phyloP scores from a whole-genome alignment of 208 protist genomes.

The Sergeia podlipaevii region DNA sequence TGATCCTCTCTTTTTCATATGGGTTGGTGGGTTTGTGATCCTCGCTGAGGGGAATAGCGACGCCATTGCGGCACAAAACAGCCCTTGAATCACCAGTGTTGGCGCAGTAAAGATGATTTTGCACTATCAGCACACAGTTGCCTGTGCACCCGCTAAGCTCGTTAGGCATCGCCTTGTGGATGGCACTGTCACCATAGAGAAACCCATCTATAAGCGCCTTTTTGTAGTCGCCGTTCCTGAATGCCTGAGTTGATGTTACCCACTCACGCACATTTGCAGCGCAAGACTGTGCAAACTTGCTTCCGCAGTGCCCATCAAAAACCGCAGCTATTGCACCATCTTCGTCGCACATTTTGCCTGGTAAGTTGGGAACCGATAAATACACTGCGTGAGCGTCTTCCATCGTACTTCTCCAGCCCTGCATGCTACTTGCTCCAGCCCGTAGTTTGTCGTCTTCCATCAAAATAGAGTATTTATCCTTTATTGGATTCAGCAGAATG shows the following conservation, averaged over 20 bases:
- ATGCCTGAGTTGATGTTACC: conserved; percentile 56
- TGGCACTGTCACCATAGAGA: conserved; percentile 54
- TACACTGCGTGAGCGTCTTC: conserved; percentile 87
- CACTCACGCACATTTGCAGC: conserved; percentile 72
- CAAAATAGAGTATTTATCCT: conserved; percentile 89
- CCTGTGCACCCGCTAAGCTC: conserved; percentile 82
- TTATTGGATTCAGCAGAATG: conserved; percentile 68
- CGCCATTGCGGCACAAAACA: conserved; percentile 82
- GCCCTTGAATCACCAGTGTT: conserved; percentile 93
- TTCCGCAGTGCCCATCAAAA: conserved; percentile 88
- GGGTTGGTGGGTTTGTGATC: conserved; percentile 94
- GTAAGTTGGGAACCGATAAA: conserved; percentile 74
- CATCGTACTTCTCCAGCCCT: conserved; percentile 90
- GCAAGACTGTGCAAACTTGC: conserved; percentile 75
- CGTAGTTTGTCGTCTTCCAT: conserved; percentile 91
- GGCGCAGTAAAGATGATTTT: conserved; percentile 91
- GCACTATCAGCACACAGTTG: conserved; percentile 78
- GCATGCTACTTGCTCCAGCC: conserved; percentile 89
- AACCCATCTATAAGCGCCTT: conserved; percentile 69
- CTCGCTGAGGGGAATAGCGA: conserved; percentile 88
- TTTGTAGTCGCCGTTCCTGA: conserved; percentile 55
- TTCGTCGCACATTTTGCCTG: conserved; percentile 47
- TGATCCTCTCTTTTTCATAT: conserved; percentile 83
- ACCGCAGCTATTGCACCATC: conserved; percentile 80
- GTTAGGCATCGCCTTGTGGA: conserved; percentile 70